Base-by-base conservation (phyloP, 176 grass and related monocot genomes). In the Carex littledalei region DNA sequence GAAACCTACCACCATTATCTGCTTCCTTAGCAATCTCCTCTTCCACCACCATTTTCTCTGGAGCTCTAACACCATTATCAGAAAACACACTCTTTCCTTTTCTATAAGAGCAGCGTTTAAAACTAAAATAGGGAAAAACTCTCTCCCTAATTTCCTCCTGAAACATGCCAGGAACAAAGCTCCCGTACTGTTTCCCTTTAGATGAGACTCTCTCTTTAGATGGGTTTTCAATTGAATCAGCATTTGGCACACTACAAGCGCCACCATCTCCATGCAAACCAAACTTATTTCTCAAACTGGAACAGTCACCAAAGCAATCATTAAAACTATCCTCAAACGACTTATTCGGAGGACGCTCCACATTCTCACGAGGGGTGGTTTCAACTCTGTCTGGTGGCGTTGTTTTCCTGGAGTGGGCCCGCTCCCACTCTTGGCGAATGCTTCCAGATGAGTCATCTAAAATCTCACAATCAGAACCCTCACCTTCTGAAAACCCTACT, bases 391-490 rank as follows among this genome's bases (percentile, higher is more conserved):
- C 72, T n/a, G 71, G 79, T 81, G 78, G 79, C 20, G 31, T 81
- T 41, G 72, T 85, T 73, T 82, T 95, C 21, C 72, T 99, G 12
- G 69, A 93, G 84, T 91, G 87, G 83, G 96, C 93, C 3, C 58
- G 88, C 90, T 99, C 93, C 96, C 93, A 99, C 77, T 70, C 32
- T 84, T 90, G 81, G 12, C 93, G 91, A 16, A 91, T 90, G 0
- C 43, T 39, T 72, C 88, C 89, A 78, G 84, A 81, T 20, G 58
- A 43, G 49, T 91, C 92, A 84, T 91, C 89, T 7, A 98, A 74
- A 55, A 99, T 90, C 84, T 99, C 93, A 79, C 90, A 95, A 88
- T 99, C 96, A 43, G 91, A 99, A 24, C 45, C 64, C 39, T 79
- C 86, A 62, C 73, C 45, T 0, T 82, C 56, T 4, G 76, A 86